Evolutionary conservation across 2,329 filamentous ascomycete genomes (phyloP).

Genomic region (Pseudofabraea citricarpa): DNA sequence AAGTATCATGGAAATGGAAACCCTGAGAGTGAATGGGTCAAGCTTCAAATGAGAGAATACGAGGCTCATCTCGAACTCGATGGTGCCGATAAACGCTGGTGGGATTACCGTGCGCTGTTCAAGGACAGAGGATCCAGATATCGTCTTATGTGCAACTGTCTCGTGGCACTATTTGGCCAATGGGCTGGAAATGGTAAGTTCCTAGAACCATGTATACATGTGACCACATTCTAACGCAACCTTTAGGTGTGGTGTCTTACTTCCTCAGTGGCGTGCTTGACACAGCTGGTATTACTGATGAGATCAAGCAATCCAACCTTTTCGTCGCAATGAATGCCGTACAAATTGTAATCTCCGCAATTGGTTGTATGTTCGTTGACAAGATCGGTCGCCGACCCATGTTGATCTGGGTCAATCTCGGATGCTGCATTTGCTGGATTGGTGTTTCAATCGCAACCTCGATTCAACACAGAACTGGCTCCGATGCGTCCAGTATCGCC

Average conservation of each 20-base stretch:
- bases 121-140: conserved; percentile 42
- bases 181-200: conserved; percentile 36
- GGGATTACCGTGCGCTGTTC: conserved; percentile 50
- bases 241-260: conserved; percentile 40
- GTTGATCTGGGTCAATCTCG: conserved; percentile 43
- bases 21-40: conserved; percentile 39
- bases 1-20: conserved; percentile 52
- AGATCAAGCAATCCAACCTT: conserved; percentile 47
- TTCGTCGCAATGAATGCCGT: conserved; percentile 49
- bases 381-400: conserved; percentile 53
- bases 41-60: conserved; percentile 39
- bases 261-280: conserved; percentile 48
- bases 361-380: conserved; percentile 52
- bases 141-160: conserved; percentile 45
- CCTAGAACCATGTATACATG: too few species aligned
- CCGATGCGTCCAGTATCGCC: conserved; percentile 31
- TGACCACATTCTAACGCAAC: too few species aligned
- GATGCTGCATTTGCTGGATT: conserved; percentile 44
- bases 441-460: conserved; percentile 39
- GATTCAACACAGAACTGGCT: conserved; percentile 17
- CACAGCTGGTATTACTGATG: conserved; percentile 43
- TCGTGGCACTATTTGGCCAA: conserved; percentile 49
- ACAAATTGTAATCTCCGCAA: conserved; percentile 47
- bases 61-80: conserved; percentile 39
- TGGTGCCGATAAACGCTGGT: conserved; percentile 45